Evolutionary conservation across 495 filamentous ascomycete genomes (phyloP).

Genomic region (Hypoxylon crocopeplum): DNA sequence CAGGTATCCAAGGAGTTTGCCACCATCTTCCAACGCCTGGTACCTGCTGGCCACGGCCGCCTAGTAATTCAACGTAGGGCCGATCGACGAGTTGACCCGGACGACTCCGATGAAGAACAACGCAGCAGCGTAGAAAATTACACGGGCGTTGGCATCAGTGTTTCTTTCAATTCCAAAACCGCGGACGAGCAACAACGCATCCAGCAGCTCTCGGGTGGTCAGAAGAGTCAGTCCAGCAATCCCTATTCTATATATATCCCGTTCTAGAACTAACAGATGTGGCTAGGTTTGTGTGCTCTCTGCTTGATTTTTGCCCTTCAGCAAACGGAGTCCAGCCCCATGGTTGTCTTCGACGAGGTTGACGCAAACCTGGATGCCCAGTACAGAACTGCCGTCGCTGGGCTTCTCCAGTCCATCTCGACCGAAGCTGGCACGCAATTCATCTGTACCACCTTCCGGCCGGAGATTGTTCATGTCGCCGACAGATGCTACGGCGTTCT

Average conservation of each 20-base stretch:
- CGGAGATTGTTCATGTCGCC: constrained; percentile 93
- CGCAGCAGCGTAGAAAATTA: constrained; percentile 90
- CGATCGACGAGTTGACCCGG: constrained; percentile 68
- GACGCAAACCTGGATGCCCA: constrained; percentile 98
- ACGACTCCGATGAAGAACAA: constrained; percentile 72
- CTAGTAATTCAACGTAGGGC: constrained; percentile 92
- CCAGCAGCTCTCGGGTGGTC: constrained; percentile 93
- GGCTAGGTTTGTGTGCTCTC: constrained; percentile 84
- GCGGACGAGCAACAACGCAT: constrained; percentile 96
- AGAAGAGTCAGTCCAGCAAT: constrained; percentile 76
- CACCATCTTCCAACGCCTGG: constrained; percentile 90
- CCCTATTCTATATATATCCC: not conserved
- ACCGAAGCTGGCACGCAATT: constrained; percentile 67
- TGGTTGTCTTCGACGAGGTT: constrained; percentile 99
- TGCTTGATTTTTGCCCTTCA: constrained; percentile 99
- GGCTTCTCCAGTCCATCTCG: constrained; percentile 82
- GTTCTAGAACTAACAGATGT: constrained; percentile 31
- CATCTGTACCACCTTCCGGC: constrained; percentile 93
- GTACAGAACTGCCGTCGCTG: constrained; percentile 92
- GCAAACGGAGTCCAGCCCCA: constrained; percentile 93
- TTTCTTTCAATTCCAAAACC: constrained; percentile 97
- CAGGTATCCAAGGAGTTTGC: constrained; percentile 93
- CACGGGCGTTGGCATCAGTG: constrained; percentile 95
- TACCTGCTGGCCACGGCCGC: constrained; percentile 89
- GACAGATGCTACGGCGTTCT: constrained; percentile 98